Percentiles rank a stretch among this genome's conserved stretches.
These are phyloP conservation scores for Diacronema lutheri DNA, from an alignment of 78 protist species.

Conservation along the genomic window DNA sequence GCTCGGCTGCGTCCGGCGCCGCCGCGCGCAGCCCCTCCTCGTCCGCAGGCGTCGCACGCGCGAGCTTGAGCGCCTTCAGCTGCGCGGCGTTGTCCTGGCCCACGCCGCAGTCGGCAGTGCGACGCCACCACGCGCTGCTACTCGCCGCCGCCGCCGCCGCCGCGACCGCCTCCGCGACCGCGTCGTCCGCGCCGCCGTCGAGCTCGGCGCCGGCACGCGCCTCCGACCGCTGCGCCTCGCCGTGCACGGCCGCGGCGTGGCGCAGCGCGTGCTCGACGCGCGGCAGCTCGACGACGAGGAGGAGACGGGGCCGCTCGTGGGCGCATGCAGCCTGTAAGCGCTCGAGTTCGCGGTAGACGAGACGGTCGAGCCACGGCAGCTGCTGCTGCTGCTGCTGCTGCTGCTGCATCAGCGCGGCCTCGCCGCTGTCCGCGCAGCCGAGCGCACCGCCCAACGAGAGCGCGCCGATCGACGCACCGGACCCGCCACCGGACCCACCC, in stretches of 20 bases:
- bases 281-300: not conserved
- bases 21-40: conserved; percentile 12
- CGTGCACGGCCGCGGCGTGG: not conserved
- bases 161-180: not conserved
- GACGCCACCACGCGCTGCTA: not conserved
- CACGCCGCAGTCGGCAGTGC: not conserved
- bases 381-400: not conserved
- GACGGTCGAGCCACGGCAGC: conserved; percentile 11
- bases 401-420: too few species aligned
- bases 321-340: not conserved
- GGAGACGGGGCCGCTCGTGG: not conserved
- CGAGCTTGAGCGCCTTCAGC: conserved; percentile 28
- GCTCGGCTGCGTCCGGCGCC: conserved; percentile 45
- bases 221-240: too few species aligned
- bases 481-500: not conserved
- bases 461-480: not conserved
- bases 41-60: conserved; percentile 40
- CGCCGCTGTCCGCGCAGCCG: not conserved
- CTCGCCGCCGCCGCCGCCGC: not conserved
- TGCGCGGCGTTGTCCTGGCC: conserved; percentile 16
- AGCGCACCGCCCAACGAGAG: not conserved
- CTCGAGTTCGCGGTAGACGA: not conserved
- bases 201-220: not conserved
- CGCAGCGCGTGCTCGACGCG: not conserved
- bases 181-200: not conserved